phyloP scores from a whole-genome alignment of 192 early-diverging fungal genomes.

The Umbelopsis vinacea region DNA sequence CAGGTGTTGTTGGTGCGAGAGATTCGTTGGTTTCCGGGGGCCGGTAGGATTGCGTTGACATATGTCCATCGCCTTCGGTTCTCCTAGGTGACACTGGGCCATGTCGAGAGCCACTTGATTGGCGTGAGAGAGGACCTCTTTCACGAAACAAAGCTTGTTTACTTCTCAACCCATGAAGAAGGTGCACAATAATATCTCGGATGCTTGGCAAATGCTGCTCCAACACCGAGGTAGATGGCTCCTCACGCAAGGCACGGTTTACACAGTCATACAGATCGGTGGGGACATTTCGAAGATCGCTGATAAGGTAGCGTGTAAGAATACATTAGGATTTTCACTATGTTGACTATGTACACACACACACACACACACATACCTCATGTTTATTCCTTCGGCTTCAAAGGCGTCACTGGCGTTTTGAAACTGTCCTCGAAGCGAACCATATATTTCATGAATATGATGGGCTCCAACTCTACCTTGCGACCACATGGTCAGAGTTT shows the following conservation, averaged over 20 bases:
- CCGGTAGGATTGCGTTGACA: neutral
- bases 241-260: slow-evolving; percentile 27
- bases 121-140: slow-evolving; percentile 1
- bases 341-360: neutral
- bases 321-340: neutral
- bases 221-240: slow-evolving; percentile 26
- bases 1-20: neutral
- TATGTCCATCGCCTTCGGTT: neutral
- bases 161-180: slow-evolving; percentile 39
- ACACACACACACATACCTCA: slow-evolving; percentile 32
- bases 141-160: slow-evolving; percentile 30
- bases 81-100: neutral
- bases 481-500: slow-evolving; percentile 38
- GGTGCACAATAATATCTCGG: slow-evolving; percentile 42
- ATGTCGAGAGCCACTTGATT: neutral
- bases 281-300: slow-evolving; percentile 15
- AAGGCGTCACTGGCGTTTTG: slow-evolving; percentile 31
- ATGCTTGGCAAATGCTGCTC: slow-evolving; percentile 44
- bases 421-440: slow-evolving; percentile 34
- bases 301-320: neutral
- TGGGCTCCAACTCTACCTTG: slow-evolving; percentile 3
- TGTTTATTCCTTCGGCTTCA: slow-evolving; percentile 33
- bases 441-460: slow-evolving; percentile 35
- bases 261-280: slow-evolving; percentile 6
- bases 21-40: neutral